Base-by-base conservation (phyloP, 192 early-diverging fungal species). In the Linnemannia elongata region DNA sequence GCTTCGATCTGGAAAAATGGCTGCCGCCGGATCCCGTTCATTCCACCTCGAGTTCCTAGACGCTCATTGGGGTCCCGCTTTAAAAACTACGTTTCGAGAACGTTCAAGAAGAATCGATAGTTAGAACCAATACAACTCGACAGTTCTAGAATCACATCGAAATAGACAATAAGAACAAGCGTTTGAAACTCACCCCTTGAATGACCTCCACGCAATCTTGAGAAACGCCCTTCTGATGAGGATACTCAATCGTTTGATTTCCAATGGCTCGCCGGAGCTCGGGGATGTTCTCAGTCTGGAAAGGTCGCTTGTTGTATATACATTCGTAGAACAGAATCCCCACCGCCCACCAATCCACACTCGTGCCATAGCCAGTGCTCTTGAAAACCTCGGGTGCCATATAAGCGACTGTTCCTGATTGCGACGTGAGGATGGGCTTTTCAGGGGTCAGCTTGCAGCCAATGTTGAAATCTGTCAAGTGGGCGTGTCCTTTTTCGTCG, bases 301-400 rank as follows among this genome's bases (percentile, higher is more conserved):
- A 87, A 0, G 85, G 85, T 5, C 85, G 85, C n/a, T 81, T 70
- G 36, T 77, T 77, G 83, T 95, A 96, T 18, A 98, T 83, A 63
- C 96, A 94, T 88, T 99, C 98, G 90, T 96, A 99, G 86, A 97
- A 92, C 35, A 96, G 90, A 5, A 98, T 94, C 20, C 98, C 98
- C 49, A 98, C 79, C 47, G 95, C 95, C 98, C 98, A 99, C 97
- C 97, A 99, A 88, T 99, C 98, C n/a, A 98, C 96, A n/a, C 93
- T 93, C 38, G 92, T 91, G 17, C 90, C 93, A 89, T 99, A 99
- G 2, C 97, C 97, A 9, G 83, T 84, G 72, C 92, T 90, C 78
- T 88, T 89, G 69, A 95, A 92, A 1, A 96, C 82, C 79, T 96
- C 95, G 10, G 95, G 95, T 24, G 95, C 95, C 97, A 99, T 98